These are phyloP conservation scores for Venustampulla echinocandica DNA, from an alignment of 495 filamentous ascomycete genomes.

Conservation along the genomic window DNA sequence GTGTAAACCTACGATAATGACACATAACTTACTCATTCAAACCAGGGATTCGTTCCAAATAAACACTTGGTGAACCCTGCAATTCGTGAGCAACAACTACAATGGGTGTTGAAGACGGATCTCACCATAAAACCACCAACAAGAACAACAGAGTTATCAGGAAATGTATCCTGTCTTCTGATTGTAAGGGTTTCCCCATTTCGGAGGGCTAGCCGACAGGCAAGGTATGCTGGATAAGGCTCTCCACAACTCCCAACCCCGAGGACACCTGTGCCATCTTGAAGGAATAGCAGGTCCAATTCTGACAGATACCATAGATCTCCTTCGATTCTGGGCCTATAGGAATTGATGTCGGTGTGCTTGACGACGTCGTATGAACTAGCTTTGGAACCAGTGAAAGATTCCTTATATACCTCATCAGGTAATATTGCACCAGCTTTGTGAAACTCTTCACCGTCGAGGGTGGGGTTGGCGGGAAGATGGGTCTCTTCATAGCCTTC, in stretches of 20 bases:
- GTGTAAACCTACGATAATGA: slow-evolving; percentile 15
- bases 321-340: slow-evolving; percentile 40
- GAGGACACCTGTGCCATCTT: slow-evolving; percentile 51
- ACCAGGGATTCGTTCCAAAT: slow-evolving; percentile 43
- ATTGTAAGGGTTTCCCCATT: slow-evolving; percentile 39
- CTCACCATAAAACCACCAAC: slow-evolving; percentile 37
- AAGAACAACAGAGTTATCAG: slow-evolving; percentile 38
- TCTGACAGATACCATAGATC: slow-evolving; percentile 47
- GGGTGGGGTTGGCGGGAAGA: not conserved
- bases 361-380: slow-evolving; percentile 16
- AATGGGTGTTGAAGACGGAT: slow-evolving; percentile 29
- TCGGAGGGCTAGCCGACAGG: slow-evolving; percentile 36
- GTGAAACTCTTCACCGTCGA: slow-evolving; percentile 43
- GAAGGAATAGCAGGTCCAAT: slow-evolving; percentile 49
- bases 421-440: slow-evolving; percentile 95
- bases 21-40: slow-evolving; percentile 41
- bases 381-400: slow-evolving; percentile 62
- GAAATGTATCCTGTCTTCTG: slow-evolving; percentile 35
- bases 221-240: slow-evolving; percentile 40
- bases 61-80: slow-evolving; percentile 42
- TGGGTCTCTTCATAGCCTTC: slow-evolving; percentile 12
- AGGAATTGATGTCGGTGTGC: slow-evolving; percentile 36
- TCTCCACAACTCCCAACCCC: slow-evolving; percentile 52
- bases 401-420: no score
- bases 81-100: slow-evolving; percentile 31